Percentiles rank a stretch among this genome's conserved stretches.
These are phyloP conservation scores for Phragmites australis DNA, from an alignment of 176 grass and related monocot species.

Conservation along the genomic window DNA sequence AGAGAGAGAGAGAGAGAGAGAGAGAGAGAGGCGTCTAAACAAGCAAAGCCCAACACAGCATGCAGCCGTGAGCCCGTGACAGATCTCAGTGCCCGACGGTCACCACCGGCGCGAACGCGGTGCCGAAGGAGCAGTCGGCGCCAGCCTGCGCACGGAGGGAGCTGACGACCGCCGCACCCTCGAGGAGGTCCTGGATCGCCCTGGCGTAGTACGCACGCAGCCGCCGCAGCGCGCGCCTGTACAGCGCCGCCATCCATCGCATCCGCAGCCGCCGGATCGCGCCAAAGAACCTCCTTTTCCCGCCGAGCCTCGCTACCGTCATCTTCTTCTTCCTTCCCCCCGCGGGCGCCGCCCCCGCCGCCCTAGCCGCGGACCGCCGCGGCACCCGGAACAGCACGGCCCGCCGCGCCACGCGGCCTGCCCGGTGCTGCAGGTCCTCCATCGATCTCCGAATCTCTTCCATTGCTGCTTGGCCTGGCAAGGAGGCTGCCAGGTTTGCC, in stretches of 20 bases:
- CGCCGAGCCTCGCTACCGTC: conserved; percentile 63
- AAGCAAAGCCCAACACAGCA: neutral
- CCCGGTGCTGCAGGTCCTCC: neutral
- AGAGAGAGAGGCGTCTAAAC: neutral
- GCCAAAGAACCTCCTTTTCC: conserved; percentile 41
- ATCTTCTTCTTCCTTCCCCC: conserved; percentile 28
- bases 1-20: neutral
- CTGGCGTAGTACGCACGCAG: conserved; percentile 54
- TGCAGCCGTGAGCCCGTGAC: neutral
- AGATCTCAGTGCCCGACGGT: conserved; percentile 23
- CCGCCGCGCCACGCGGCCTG: neutral
- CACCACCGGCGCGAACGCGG: conserved; percentile 54
- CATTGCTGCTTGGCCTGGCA: neutral
- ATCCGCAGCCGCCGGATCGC: conserved; percentile 46
- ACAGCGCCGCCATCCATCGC: conserved; percentile 49
- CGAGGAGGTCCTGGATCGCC: conserved; percentile 56
- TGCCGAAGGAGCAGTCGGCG: conserved; percentile 62
- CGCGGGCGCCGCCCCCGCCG: neutral
- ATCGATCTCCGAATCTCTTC: neutral
- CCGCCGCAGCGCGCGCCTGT: conserved; percentile 55
- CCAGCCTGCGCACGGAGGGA: conserved; percentile 36
- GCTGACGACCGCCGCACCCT: conserved; percentile 41
- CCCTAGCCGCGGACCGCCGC: neutral
- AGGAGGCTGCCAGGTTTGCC: neutral
- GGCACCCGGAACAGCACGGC: conserved; percentile 43